These are phyloP conservation scores for Cyberlindnera lachancei DNA, from an alignment of 805 yeast genomes.

Conservation along the genomic window DNA sequence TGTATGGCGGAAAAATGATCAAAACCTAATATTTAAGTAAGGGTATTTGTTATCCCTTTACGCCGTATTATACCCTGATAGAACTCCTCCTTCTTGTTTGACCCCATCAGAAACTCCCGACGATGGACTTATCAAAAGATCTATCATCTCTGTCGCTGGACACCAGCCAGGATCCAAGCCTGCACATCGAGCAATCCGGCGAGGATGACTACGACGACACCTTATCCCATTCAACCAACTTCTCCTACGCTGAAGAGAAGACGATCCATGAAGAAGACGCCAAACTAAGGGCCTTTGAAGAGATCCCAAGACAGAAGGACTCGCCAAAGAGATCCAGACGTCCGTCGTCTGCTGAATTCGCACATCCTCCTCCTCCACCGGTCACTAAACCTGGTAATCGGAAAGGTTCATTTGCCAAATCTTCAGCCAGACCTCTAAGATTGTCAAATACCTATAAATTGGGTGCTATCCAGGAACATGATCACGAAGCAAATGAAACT, in stretches of 20 bases:
- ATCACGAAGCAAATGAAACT: slow-evolving; percentile 44
- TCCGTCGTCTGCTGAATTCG: slow-evolving; percentile 28
- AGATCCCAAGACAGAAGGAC: slow-evolving; percentile 6
- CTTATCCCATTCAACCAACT: slow-evolving; percentile 39
- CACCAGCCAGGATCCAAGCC: background rate
- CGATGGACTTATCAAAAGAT: slow-evolving; percentile 2
- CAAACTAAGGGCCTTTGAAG: slow-evolving; percentile 51
- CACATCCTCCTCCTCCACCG: slow-evolving; percentile 34
- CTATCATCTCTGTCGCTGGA: slow-evolving; percentile 1
- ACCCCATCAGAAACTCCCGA: no score
- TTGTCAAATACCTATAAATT: slow-evolving; percentile 29
- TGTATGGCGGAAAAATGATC: no score
- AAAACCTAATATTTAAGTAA: no score
- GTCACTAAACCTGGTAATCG: slow-evolving; percentile 12
- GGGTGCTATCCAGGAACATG: slow-evolving; percentile 39
- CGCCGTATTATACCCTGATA: no score
- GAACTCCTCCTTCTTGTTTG: no score
- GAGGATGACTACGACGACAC: slow-evolving; percentile 1
- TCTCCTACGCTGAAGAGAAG: slow-evolving; percentile 58
- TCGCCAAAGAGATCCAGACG: slow-evolving; percentile 27
- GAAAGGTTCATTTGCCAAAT: slow-evolving; percentile 19
- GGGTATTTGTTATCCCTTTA: no score
- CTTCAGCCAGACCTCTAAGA: slow-evolving; percentile 5
- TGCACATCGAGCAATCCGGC: background rate
- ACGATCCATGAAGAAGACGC: slow-evolving; percentile 60